Percentiles rank a stretch among this genome's conserved stretches.
phyloP scores from a whole-genome alignment of 108 stramenopile species.

The Cyclostephanos tholiformis region DNA sequence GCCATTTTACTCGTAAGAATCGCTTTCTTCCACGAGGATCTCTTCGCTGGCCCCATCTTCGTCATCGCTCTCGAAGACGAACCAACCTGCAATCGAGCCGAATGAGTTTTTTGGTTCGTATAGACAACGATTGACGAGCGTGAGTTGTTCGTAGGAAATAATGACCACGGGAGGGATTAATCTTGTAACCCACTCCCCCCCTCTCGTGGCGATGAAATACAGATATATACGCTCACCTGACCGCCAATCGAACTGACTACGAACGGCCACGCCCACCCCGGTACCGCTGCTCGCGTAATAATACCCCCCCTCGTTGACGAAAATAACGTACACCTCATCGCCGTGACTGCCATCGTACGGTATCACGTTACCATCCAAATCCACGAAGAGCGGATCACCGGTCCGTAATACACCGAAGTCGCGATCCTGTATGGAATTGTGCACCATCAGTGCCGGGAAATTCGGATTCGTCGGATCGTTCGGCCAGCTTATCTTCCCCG shows the following conservation, averaged over 20 bases:
- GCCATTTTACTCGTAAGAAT: conserved; percentile 35
- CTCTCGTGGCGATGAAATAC: neutral
- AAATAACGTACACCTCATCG: conserved; percentile 66
- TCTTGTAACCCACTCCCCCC: too few species aligned
- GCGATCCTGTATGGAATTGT: conserved; percentile 75
- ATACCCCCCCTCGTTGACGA: conserved; percentile 90
- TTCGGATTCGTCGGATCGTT: conserved; percentile 66
- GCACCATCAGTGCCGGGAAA: conserved; percentile 55
- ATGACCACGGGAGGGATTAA: neutral
- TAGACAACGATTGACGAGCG: neutral
- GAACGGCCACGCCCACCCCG: conserved; percentile 71
- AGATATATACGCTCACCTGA: conserved; percentile 33
- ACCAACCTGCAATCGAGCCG: conserved; percentile 19
- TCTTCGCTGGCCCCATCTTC: conserved; percentile 34
- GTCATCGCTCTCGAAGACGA: conserved; percentile 40
- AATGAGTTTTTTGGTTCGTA: neutral
- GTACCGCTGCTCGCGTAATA: conserved; percentile 81
- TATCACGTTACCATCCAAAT: conserved; percentile 64
- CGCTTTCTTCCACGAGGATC: conserved; percentile 39
- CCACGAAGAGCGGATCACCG: conserved; percentile 81
- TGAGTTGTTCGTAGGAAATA: neutral
- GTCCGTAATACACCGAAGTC: conserved; percentile 58
- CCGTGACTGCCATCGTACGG: conserved; percentile 84
- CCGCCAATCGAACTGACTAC: conserved; percentile 57
- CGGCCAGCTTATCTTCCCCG: conserved; percentile 76